Percentiles rank a stretch among this genome's conserved stretches.
Conservation (phyloP, 208 protist species). For the Trypanosoma theileri region DNA sequence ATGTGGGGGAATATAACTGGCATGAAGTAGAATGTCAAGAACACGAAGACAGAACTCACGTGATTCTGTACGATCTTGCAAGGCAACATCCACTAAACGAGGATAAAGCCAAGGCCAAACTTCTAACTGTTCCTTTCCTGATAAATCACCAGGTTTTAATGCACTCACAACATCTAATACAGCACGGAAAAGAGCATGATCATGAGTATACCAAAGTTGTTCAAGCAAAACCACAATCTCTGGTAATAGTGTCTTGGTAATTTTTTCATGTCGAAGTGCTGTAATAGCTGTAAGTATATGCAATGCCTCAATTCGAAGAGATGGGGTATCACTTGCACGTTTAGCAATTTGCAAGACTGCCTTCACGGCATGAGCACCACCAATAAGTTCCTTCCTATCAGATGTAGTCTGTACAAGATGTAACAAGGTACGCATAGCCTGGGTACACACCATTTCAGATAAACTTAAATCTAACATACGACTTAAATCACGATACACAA, state of each 20-base stretch:
- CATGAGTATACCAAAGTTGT: slow-evolving; percentile 82
- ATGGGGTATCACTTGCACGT: slow-evolving; percentile 67
- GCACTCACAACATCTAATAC: slow-evolving; percentile 86
- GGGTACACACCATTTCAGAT: slow-evolving; percentile 79
- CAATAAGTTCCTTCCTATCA: slow-evolving; percentile 82
- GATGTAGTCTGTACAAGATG: slow-evolving; percentile 82
- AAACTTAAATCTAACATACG: slow-evolving; percentile 84
- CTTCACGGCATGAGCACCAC: slow-evolving; percentile 79
- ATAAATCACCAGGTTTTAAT: slow-evolving; percentile 88
- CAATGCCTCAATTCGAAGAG: slow-evolving; percentile 84
- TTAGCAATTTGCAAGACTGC: slow-evolving; percentile 81
- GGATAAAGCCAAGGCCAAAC: slow-evolving; percentile 91
- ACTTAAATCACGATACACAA: slow-evolving; percentile 88
- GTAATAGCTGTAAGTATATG: slow-evolving; percentile 82
- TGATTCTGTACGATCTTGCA: slow-evolving; percentile 84
- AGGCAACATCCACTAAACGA: slow-evolving; percentile 83
- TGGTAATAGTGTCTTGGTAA: slow-evolving; percentile 77
- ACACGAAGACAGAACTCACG: slow-evolving; percentile 89
- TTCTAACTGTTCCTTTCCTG: slow-evolving; percentile 88
- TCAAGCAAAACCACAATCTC: slow-evolving; percentile 90
- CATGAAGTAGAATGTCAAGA: slow-evolving; percentile 82
- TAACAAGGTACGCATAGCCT: slow-evolving; percentile 82
- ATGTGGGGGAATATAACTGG: slow-evolving; percentile 89
- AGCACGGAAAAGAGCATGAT: slow-evolving; percentile 79
- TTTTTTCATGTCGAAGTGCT: slow-evolving; percentile 79